These are phyloP conservation scores for Diversispora epigaea DNA, from an alignment of 192 early-diverging fungal genomes.

Conservation along the genomic window DNA sequence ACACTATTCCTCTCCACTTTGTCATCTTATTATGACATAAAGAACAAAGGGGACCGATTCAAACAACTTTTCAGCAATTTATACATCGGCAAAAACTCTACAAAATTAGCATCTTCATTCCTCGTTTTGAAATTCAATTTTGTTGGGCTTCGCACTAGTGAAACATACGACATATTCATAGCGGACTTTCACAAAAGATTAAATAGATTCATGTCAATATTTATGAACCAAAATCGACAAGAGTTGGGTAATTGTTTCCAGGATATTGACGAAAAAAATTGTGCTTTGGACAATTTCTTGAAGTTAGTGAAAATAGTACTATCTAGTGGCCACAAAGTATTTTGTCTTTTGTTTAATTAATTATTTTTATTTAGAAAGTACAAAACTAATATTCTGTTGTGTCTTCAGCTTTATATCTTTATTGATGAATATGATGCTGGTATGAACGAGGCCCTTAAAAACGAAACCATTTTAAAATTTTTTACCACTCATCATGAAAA, in stretches of 20 bases:
- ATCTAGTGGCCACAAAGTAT: not conserved
- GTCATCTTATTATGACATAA: constrained; percentile 3
- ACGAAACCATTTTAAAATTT: not conserved
- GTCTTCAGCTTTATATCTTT: not conserved
- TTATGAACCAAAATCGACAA: not conserved
- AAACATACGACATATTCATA: not conserved
- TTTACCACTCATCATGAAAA: not conserved
- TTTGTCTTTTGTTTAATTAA: constrained; percentile 3
- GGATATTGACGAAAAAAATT: not conserved
- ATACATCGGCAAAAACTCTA: not conserved
- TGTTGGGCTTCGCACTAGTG: not conserved
- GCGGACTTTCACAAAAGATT: not conserved
- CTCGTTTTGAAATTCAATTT: not conserved
- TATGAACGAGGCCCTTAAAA: constrained; percentile 8
- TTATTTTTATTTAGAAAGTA: constrained; percentile 12
- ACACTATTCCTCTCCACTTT: constrained; percentile 13
- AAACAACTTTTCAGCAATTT: not conserved
- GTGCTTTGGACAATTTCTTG: constrained; percentile 3
- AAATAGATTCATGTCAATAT: not conserved
- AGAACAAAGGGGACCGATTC: constrained; percentile 2
- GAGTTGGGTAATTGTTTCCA: not conserved
- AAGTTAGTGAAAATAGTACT: not conserved
- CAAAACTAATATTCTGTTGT: constrained; percentile 13
- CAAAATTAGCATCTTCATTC: not conserved
- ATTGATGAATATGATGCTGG: not conserved